These are phyloP conservation scores for Iris pallida DNA, from an alignment of 116 monocot genomes.

Conservation along the genomic window DNA sequence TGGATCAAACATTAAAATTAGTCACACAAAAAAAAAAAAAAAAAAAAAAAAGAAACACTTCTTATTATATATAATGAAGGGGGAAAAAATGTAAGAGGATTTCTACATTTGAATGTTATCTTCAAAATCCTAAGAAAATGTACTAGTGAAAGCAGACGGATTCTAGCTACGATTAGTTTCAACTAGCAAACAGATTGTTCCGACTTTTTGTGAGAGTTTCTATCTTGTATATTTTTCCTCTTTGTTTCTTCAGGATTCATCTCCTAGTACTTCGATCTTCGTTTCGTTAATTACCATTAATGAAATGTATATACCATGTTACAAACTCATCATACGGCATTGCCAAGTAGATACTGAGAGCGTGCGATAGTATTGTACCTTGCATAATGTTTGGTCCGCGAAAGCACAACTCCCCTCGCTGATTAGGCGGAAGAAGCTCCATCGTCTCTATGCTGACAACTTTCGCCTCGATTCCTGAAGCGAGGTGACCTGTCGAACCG, in stretches of 20 bases:
- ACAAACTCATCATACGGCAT: background rate
- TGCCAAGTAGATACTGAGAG: background rate
- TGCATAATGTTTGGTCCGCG: constrained; percentile 91
- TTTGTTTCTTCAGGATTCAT: background rate
- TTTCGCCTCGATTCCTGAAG: constrained; percentile 60
- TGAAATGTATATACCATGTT: background rate
- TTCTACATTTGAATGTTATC: background rate
- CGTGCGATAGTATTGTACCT: constrained; percentile 30
- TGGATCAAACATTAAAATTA: constrained; percentile 16
- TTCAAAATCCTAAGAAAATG: background rate
- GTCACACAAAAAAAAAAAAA: background rate
- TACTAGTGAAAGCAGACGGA: background rate
- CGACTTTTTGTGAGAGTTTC: too few relatives aligned
- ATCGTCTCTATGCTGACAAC: constrained; percentile 47
- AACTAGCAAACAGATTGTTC: too few relatives aligned
- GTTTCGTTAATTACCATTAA: background rate
- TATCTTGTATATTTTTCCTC: too few relatives aligned
- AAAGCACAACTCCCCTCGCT: constrained; percentile 71
- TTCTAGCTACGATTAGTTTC: too few relatives aligned
- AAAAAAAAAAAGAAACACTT: background rate
- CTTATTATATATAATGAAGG: background rate
- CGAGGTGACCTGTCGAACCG: constrained; percentile 63
- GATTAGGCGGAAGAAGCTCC: constrained; percentile 63
- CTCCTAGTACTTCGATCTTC: background rate
- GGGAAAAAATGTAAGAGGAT: background rate